A percentile compares a stretch with the other conserved stretches of the same genome.
phyloP scores from a whole-genome alignment of 1,284 basidiomycete species.

The Moniliella sp. region DNA sequence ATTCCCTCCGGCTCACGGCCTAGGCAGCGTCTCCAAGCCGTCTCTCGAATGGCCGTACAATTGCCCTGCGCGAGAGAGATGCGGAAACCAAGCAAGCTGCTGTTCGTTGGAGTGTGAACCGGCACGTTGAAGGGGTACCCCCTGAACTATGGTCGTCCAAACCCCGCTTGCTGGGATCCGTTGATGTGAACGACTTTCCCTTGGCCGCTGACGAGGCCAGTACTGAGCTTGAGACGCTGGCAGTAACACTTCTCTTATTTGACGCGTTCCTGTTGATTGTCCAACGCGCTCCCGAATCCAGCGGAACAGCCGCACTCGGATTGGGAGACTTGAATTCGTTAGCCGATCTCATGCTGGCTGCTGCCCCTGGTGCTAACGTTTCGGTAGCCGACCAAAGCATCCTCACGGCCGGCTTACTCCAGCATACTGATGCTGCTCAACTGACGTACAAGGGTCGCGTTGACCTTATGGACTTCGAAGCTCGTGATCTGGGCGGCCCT shows the following conservation, averaged over 20 bases:
- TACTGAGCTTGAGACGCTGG: conserved; percentile 37
- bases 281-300: conserved; percentile 57
- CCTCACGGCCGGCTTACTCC: too few relatives aligned
- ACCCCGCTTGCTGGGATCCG: conserved; percentile 68
- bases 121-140: conserved; percentile 75
- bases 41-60: conserved; percentile 64
- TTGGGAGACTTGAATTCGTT: conserved; percentile 63
- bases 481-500: conserved; percentile 37
- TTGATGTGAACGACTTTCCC: conserved; percentile 68
- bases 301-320: conserved; percentile 54
- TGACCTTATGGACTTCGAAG: conserved; percentile 61
- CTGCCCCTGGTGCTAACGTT: too few relatives aligned
- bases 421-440: too few relatives aligned
- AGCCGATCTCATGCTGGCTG: conserved; percentile 35
- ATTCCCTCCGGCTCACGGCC: conserved; percentile 30
- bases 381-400: too few relatives aligned
- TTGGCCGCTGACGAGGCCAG: conserved; percentile 37
- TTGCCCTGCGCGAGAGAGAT: conserved; percentile 76
- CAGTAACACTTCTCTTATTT: conserved; percentile 78
- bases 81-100: conserved; percentile 71
- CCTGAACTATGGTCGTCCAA: conserved; percentile 42
- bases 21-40: conserved; percentile 50
- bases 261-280: conserved; percentile 79
- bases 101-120: conserved; percentile 62
- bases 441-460: conserved; percentile 68